Evolutionary conservation across 2,329 filamentous ascomycete species (phyloP), one percentile per base, ranked within the genome.

Genomic region (Verticillium dahliae): DNA sequence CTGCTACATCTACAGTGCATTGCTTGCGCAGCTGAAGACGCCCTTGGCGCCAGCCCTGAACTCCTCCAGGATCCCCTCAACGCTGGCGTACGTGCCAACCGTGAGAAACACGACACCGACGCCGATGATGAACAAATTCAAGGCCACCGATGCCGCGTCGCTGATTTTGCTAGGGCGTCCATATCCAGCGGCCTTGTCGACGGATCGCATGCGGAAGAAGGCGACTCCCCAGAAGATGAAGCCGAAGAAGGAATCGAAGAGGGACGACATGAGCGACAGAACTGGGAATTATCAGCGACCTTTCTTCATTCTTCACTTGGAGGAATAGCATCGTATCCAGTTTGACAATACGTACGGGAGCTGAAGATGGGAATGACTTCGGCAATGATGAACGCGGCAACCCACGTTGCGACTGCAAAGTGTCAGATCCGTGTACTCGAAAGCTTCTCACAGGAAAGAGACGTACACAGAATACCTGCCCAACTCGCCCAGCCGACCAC

Each of bases 191-290:
- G 82, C 80, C 39, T 85, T 81, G 65, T 91, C 88, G 1, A 84
- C 88, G 22, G 77, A 78, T 57, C 90, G 82, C 89, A 94, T 91
- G 61, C 89, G 84, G 70, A 92, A 84, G 71, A 91, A 94, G 0
- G 90, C 90, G 1, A 91, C 83, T 13, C 89, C 90, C 90, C 90
- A 97, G 80, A 97, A 97, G 71, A 97, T 96, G 80, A 97, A 97
- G 31, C 93, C 93, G 69, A 94, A 94, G 81, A 92, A 94, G 60
- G 90, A 94, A 76, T 97, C 92, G 71, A 97, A 97, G 1, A 97
- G 83, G 4, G 91, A 91, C n/a, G 87, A 90, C 88, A 92, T 90
- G 64, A 92, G 80, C 4, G 87, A 87, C n/a, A 87, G 75, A 2
- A 88, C 81, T 84, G 45, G 1, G 39, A 22, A 27, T 10, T 22